A percentile compares a stretch with the other conserved stretches of the same genome.
phyloP scores from a whole-genome alignment of 1,284 basidiomycete genomes.

The Pseudozyma pruni region DNA sequence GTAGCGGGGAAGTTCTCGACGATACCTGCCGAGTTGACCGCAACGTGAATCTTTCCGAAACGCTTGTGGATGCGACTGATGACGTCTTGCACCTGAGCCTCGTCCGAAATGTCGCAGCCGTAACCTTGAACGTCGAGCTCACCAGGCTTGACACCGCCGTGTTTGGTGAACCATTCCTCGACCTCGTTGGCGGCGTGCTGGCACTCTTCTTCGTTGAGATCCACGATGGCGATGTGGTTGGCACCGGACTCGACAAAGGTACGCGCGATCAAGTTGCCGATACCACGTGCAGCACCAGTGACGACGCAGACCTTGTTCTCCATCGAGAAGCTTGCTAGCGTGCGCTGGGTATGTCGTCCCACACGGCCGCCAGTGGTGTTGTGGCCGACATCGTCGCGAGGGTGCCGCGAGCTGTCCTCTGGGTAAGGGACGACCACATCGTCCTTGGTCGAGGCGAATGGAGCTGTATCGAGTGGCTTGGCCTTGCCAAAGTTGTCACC shows the following conservation, averaged over 20 bases:
- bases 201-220: slow-evolving; percentile 81
- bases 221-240: slow-evolving; percentile 82
- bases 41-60: slow-evolving; percentile 82
- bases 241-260: slow-evolving; percentile 91
- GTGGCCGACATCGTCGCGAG: slow-evolving; percentile 55
- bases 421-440: slow-evolving; percentile 41
- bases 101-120: slow-evolving; percentile 88
- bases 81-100: slow-evolving; percentile 68
- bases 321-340: slow-evolving; percentile 60
- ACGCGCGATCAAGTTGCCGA: slow-evolving; percentile 69
- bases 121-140: slow-evolving; percentile 80
- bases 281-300: slow-evolving; percentile 90
- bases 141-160: slow-evolving; percentile 74
- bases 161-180: slow-evolving; percentile 72
- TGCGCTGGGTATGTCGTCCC: slow-evolving; percentile 51
- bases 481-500: slow-evolving; percentile 30
- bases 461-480: slow-evolving; percentile 20
- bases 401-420: slow-evolving; percentile 41
- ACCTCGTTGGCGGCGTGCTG: slow-evolving; percentile 80
- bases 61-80: slow-evolving; percentile 68
- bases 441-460: slow-evolving; percentile 39
- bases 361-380: slow-evolving; percentile 55
- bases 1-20: slow-evolving; percentile 91
- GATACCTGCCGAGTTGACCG: slow-evolving; percentile 74
- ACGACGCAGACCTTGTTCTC: slow-evolving; percentile 82